phyloP scores from a whole-genome alignment of 208 protist species.

The Balamuthia mandrillaris region DNA sequence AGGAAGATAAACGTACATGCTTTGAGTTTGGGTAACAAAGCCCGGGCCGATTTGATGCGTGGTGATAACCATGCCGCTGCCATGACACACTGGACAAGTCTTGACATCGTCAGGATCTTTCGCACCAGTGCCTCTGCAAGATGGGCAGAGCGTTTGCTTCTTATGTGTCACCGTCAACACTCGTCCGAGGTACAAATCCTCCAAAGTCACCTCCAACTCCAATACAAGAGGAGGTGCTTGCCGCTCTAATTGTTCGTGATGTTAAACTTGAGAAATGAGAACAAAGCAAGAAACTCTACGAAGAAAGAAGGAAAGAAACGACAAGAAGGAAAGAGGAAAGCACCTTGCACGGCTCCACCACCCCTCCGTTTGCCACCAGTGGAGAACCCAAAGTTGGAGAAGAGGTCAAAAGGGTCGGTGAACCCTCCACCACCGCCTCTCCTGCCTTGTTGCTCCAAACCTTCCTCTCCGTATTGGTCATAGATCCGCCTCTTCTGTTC shows the following conservation, averaged over 20 bases:
- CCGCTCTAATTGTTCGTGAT: not conserved
- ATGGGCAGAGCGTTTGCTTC: constrained; percentile 62
- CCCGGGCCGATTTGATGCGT: constrained; percentile 64
- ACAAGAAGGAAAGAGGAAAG: not conserved
- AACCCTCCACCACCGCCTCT: constrained; percentile 67
- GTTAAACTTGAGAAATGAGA: not conserved
- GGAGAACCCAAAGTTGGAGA: constrained; percentile 33
- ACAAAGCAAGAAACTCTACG: not conserved
- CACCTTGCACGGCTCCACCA: not conserved
- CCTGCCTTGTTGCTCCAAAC: constrained; percentile 62
- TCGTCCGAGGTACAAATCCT: constrained; percentile 62
- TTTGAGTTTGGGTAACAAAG: constrained; percentile 65
- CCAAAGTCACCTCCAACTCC: constrained; percentile 61
- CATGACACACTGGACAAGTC: constrained; percentile 56
- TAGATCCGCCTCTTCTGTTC: constrained; percentile 63
- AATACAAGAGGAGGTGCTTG: constrained; percentile 47
- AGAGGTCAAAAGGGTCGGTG: constrained; percentile 45
- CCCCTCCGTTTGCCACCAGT: constrained; percentile 24
- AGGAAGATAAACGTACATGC: constrained; percentile 30
- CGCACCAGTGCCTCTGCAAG: constrained; percentile 59
- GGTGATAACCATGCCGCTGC: constrained; percentile 52
- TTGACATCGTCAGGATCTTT: constrained; percentile 58
- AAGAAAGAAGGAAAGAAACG: not conserved
- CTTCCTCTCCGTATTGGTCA: constrained; percentile 70
- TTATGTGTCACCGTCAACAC: constrained; percentile 48